These are phyloP conservation scores for Eimeria acervulina DNA, from an alignment of 169 alveolate genomes.

Conservation along the genomic window DNA sequence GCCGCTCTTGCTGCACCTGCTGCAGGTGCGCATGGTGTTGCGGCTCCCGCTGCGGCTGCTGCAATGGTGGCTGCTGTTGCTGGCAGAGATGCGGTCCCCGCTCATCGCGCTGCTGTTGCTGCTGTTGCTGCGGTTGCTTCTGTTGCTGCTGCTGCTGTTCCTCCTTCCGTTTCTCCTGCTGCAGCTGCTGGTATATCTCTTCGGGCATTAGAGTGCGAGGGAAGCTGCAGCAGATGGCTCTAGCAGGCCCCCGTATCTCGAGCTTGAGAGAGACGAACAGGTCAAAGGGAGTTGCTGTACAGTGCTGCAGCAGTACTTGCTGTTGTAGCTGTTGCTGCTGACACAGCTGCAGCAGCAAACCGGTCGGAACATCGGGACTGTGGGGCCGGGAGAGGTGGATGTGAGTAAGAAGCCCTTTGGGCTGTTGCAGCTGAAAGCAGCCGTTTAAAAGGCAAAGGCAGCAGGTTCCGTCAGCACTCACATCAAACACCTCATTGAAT, in stretches of 20 bases:
- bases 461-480: constrained; percentile 29
- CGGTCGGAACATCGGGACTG: not conserved
- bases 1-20: not conserved
- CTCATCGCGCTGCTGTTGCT: constrained; percentile 2
- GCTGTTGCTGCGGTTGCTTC: not conserved
- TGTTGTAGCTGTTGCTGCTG: not conserved
- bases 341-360: not conserved
- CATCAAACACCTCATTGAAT: not conserved
- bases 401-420: constrained; percentile 34
- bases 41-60: too few species aligned
- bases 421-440: constrained; percentile 54
- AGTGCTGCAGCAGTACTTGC: not conserved
- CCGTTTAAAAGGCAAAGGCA: constrained; percentile 45
- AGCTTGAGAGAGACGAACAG: constrained; percentile 36
- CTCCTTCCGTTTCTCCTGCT: not conserved
- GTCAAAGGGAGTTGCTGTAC: not conserved
- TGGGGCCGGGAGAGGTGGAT: not conserved
- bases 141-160: not conserved
- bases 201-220: constrained; percentile 26
- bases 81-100: not conserved
- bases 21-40: too few species aligned
- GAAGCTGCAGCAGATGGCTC: not conserved
- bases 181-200: constrained; percentile 4
- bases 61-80: not conserved
- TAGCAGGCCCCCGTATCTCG: constrained; percentile 41